Evolutionary conservation across 805 yeast species (phyloP).

Genomic region (Yarrowia phangngaensis): DNA sequence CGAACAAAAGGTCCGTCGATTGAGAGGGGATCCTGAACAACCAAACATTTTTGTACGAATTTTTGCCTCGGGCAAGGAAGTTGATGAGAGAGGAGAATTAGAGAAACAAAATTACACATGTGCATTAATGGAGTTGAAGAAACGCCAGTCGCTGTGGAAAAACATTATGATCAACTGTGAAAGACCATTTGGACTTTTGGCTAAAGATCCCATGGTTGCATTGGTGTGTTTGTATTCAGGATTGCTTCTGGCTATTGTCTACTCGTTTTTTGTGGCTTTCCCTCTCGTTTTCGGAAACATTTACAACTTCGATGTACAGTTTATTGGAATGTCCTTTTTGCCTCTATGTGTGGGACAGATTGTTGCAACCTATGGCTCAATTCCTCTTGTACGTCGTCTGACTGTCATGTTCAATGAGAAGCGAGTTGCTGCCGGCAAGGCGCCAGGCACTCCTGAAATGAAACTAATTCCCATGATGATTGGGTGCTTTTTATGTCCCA

Average conservation of each 20-base stretch:
- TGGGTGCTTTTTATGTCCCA: conserved; percentile 54
- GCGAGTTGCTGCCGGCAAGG: conserved; percentile 46
- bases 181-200: conserved; percentile 53
- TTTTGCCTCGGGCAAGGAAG: too few species aligned
- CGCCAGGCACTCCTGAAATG: conserved; percentile 52
- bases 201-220: conserved; percentile 59
- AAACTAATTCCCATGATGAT: conserved; percentile 58
- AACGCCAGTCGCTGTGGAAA: conserved; percentile 2
- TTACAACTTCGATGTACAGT: conserved; percentile 49
- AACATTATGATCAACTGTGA: conserved; percentile 43
- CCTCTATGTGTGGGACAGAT: conserved; percentile 55
- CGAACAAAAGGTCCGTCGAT: conserved; percentile 43
- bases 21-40: conserved; percentile 10
- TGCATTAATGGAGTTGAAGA: conserved; percentile 11
- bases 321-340: conserved; percentile 58
- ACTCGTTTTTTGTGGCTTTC: conserved; percentile 57
- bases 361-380: conserved; percentile 50
- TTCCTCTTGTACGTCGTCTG: conserved; percentile 43
- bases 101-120: conserved; percentile 10
- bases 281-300: conserved; percentile 49
- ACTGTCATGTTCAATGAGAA: conserved; percentile 38
- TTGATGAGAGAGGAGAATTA: not conserved
- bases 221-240: conserved; percentile 64
- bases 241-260: conserved; percentile 61
- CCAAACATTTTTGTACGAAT: conserved; percentile 11